Evolutionary conservation across 1,284 basidiomycete genomes (phyloP).

Genomic region (Marasmius fiardii): DNA sequence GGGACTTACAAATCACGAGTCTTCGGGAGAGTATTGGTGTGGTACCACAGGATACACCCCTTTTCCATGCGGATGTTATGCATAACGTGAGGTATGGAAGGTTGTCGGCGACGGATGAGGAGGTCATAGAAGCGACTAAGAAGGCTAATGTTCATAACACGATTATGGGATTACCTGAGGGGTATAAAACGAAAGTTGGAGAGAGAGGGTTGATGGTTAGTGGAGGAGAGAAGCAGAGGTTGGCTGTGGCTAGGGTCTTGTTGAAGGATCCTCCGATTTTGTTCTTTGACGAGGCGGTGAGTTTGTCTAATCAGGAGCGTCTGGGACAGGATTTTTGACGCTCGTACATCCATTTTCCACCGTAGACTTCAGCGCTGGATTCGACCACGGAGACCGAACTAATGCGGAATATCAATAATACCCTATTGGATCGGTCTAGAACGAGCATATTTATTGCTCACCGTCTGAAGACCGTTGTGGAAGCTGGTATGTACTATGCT

Average conservation of each 20-base stretch:
- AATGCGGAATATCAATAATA: slow-evolving; percentile 90
- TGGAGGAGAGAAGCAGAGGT: slow-evolving; percentile 95
- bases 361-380: slow-evolving; percentile 89
- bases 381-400: slow-evolving; percentile 92
- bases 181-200: slow-evolving; percentile 90
- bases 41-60: slow-evolving; percentile 96
- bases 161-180: slow-evolving; percentile 78
- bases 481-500: slow-evolving; percentile 58
- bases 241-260: slow-evolving; percentile 91
- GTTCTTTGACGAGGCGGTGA: slow-evolving; percentile 96
- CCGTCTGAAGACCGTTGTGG: slow-evolving; percentile 85
- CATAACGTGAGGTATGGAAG: slow-evolving; percentile 95
- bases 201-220: slow-evolving; percentile 98
- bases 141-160: slow-evolving; percentile 89
- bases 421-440: slow-evolving; percentile 71
- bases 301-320: slow-evolving; percentile 35
- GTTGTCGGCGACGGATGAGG: slow-evolving; percentile 84
- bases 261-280: slow-evolving; percentile 93
- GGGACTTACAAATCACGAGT: slow-evolving; percentile 68
- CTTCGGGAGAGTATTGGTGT: slow-evolving; percentile 83
- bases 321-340: not conserved
- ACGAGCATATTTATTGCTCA: slow-evolving; percentile 98
- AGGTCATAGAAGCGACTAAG: slow-evolving; percentile 80
- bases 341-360: not conserved
- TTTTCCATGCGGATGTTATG: slow-evolving; percentile 94